Evolutionary conservation across 495 filamentous ascomycete genomes (phyloP).

Genomic region (Wilcoxina mikolae): DNA sequence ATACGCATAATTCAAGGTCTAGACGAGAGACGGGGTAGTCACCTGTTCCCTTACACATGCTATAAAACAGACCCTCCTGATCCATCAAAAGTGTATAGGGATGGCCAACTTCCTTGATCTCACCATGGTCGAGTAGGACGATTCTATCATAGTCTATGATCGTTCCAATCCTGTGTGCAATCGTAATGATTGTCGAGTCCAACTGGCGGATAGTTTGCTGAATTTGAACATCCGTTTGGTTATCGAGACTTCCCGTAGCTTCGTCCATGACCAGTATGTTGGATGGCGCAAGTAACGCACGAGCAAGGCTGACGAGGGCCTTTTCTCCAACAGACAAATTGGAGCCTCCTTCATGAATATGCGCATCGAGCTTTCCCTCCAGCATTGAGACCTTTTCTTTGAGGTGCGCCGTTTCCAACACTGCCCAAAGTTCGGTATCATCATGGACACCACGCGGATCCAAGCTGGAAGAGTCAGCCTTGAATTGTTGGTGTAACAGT

Average conservation of each 20-base stretch:
- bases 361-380: constrained; percentile 78
- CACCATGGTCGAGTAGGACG: constrained; percentile 74
- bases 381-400: constrained; percentile 82
- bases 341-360: constrained; percentile 82
- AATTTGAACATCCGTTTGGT: constrained; percentile 26
- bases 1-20: too few species aligned
- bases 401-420: constrained; percentile 84
- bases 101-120: constrained; percentile 70
- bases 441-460: constrained; percentile 91
- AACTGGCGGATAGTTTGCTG: constrained; percentile 25
- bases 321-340: constrained; percentile 80
- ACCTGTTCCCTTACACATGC: constrained; percentile 71
- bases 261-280: constrained; percentile 97
- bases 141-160: constrained; percentile 88
- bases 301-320: constrained; percentile 81
- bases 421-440: constrained; percentile 95
- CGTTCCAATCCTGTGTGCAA: constrained; percentile 94
- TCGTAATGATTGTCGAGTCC: constrained; percentile 88
- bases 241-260: constrained; percentile 88
- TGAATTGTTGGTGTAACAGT: neutral
- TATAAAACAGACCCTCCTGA: constrained; percentile 53
- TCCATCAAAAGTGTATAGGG: constrained; percentile 60
- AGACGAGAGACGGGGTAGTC: too few species aligned
- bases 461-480: constrained; percentile 31
- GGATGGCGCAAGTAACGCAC: constrained; percentile 83